Base-by-base conservation (phyloP, 148 eudicot species). In the Vaccinium vitisidaea region DNA sequence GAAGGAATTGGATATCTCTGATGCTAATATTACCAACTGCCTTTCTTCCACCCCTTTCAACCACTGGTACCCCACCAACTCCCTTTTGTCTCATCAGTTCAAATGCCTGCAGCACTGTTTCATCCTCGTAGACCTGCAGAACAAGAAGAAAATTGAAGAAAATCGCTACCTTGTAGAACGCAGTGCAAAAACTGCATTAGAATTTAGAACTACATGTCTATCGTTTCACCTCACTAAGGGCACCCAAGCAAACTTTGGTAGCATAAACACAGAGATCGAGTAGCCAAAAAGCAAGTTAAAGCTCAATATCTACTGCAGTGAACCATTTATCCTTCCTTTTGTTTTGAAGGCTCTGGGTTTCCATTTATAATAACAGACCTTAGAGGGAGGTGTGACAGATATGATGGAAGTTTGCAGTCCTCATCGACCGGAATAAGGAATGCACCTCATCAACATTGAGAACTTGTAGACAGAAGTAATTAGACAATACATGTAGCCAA, bases 1-100 rank as follows among this genome's bases (percentile, higher is more conserved):
- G 84, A 78, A 96, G 97, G 88, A 89, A 96, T 75, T 96, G 99
- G 76, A 96, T 92, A 82, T 96, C 99, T 87, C 98, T 87, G 49
- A 96, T 91, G 90, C 99, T 96, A 86, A 96, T 96, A 86, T 93
- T 96, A 18, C 98, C 99, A 69, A 93, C 87, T 83, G 98, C 97
- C 84, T 94, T 96, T 25, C 82, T 83, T 85, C 99, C 97, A 23
- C 89, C 90, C 54, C 88, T 91, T 80, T 88, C 93, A 85, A 96
- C 83, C 83, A 96, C 91, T 1, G 99, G 99, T 50, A 96, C 84
- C 54, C 98, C 99, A 56, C 99, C 99, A 50, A 96, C 89, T 16
- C 95, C 92, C 86, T 92, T 92, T 78, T 87, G 87, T 86, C 95
- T 93, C 99, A 96, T 96, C 84, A 93, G 89, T 86, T 91, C 94